Percentiles rank a stretch among this genome's conserved stretches.
These are phyloP conservation scores for Leersia perrieri DNA, from an alignment of 176 grass and related monocot genomes.

Conservation along the genomic window DNA sequence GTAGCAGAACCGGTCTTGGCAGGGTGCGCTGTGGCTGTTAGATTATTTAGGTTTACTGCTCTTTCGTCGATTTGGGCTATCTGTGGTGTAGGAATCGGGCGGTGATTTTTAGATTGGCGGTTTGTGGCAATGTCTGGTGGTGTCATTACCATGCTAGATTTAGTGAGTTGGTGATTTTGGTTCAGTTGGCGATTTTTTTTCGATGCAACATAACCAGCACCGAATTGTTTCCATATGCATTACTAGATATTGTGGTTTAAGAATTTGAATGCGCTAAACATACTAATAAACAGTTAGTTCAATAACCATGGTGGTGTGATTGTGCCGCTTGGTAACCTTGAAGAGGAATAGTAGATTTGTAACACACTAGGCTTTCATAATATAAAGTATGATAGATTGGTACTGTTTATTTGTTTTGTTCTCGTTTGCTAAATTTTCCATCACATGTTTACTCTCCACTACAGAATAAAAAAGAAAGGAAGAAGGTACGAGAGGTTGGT, in stretches of 20 bases:
- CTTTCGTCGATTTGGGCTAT: slow-evolving; percentile 8
- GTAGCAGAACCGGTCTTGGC: neutral
- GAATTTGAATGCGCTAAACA: neutral
- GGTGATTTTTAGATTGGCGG: too few relatives aligned
- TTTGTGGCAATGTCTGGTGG: too few relatives aligned
- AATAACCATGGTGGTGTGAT: neutral
- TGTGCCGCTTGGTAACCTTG: neutral
- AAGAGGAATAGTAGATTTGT: neutral
- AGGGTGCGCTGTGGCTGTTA: too few relatives aligned
- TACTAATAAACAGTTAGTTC: neutral
- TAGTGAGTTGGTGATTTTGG: neutral
- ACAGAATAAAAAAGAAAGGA: slow-evolving; percentile 98
- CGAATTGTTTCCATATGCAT: neutral
- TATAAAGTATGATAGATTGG: neutral
- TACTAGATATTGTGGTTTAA: neutral
- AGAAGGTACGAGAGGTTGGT: slow-evolving; percentile 97
- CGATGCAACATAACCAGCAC: neutral
- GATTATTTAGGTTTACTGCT: neutral
- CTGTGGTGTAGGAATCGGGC: neutral
- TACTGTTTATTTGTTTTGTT: neutral
- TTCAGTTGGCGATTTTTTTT: slow-evolving; percentile 1
- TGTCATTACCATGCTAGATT: neutral
- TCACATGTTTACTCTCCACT: slow-evolving; percentile 15
- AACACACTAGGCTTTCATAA: too few relatives aligned
- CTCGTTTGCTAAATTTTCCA: slow-evolving; percentile 24